Percentiles rank a stretch among this genome's conserved stretches.
phyloP scores from a whole-genome alignment of 1,139 yeast species.

The Lodderomyces metapsilosis region DNA sequence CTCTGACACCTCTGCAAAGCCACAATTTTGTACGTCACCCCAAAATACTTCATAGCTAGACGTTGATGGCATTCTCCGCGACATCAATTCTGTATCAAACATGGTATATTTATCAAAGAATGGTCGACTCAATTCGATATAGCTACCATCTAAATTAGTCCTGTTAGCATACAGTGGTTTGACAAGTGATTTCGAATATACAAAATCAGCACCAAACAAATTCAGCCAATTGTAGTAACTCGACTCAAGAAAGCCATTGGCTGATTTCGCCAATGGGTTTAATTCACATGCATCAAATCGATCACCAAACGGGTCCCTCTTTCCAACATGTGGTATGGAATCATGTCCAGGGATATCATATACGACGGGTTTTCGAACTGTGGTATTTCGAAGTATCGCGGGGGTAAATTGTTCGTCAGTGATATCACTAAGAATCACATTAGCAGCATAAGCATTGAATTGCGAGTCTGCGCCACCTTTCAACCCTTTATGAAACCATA shows the following conservation, averaged over 20 bases:
- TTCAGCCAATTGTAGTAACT: slow-evolving; percentile 35
- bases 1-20: slow-evolving; percentile 23
- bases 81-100: slow-evolving; percentile 21
- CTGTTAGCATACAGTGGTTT: slow-evolving; percentile 32
- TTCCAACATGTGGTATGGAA: slow-evolving; percentile 13
- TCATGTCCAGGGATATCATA: slow-evolving; percentile 15
- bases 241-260: slow-evolving; percentile 24
- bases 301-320: slow-evolving; percentile 20
- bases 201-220: slow-evolving; percentile 41
- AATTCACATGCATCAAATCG: slow-evolving; percentile 33
- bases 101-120: slow-evolving; percentile 32
- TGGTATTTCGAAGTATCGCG: slow-evolving; percentile 19
- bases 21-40: slow-evolving; percentile 30
- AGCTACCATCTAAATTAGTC: slow-evolving; percentile 24
- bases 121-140: slow-evolving; percentile 29
- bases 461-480: slow-evolving; percentile 5
- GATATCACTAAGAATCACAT: slow-evolving; percentile 3
- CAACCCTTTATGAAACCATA: slow-evolving; percentile 54
- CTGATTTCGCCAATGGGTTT: slow-evolving; percentile 22
- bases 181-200: slow-evolving; percentile 30
- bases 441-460: background rate
- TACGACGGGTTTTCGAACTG: slow-evolving; percentile 16
- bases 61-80: slow-evolving; percentile 30
- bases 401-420: slow-evolving; percentile 4
- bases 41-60: slow-evolving; percentile 27